Evolutionary conservation across 2,329 filamentous ascomycete genomes (phyloP), one percentile per base, ranked within the genome.

Genomic region (Coniella lustricola): DNA sequence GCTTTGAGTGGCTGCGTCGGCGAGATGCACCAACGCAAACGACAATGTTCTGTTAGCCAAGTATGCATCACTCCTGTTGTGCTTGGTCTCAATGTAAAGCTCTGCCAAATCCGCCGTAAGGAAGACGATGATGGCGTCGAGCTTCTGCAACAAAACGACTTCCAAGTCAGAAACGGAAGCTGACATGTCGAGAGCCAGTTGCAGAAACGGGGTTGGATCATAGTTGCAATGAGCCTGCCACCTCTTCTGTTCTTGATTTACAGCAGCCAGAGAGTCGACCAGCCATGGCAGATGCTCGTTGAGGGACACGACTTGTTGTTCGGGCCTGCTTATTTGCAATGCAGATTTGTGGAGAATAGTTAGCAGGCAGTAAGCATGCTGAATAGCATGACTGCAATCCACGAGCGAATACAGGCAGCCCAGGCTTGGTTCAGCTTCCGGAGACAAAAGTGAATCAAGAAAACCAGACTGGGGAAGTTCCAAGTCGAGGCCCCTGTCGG

Each of bases 251-350:
- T 65, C 58, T 17, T 64, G 57, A 43, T 69, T 65, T 25, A 77
- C 59, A 36, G 69, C 65, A 32, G 72, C 63, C 53, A 72, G 62
- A 7, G 67, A 66, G 56, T 80, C 76, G 50, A 77, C 60, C 12
- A 79, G 60, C 75, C 74, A 78, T 12, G 70, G 66, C 0, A 67
- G 59, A 49, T 65, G 65, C 52, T 72, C 71, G 16, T 61, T 62
- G 43, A 69, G 68, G 49, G 61, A 62, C 14, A 63, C 59, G 10
- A 59, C 55, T 25, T 58, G 62, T 9, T 60, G 59, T 36, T 64
- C 67, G 2, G 57, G 59, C 4, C 60, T 46, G 16, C 64, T 61
- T n/a, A 61, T 57, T 9, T 63, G 66, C 7, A 64, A 39, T 4
- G 73, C 55, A 18, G 67, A 67, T 45, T 68, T 65, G 9, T 67